Base-by-base conservation (phyloP, 345 rosid species). In the Rubroshorea leprosula region DNA sequence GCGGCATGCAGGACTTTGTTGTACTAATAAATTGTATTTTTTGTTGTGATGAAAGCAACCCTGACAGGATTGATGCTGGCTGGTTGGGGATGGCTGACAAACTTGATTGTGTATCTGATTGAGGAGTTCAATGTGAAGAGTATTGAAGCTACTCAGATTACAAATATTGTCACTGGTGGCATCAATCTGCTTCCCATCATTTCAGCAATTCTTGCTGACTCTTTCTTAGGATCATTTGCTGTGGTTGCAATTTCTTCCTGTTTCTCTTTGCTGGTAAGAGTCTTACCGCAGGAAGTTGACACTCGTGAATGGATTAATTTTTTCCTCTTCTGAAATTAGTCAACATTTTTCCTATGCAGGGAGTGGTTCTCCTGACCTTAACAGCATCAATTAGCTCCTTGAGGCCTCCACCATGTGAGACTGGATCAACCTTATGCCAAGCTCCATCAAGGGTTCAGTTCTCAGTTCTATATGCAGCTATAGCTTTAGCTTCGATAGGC, bases 81-180 rank as follows among this genome's bases (percentile, higher is more conserved):
- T 58, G 39, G 51, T 31, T 54, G 65, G 47, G 70, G 64, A 51
- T 59, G 64, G 70, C 11, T 53, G 41, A 20, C 55, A 35, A 67
- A 67, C 44, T 48, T 67, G 49, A 24, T 67, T 27, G 73, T 75
- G 49, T 75, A 51, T 62, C 43, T 75, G 55, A 75, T 71, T 5
- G 41, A 75, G 54, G 65, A 59, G 22, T 67, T 67, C 70, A 54
- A 67, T 19, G 54, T 67, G 2, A 29, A 53, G 27, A 67, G 59
- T 60, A 48, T 67, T 22, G 55, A 53, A 7, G 64, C 70, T 8
- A 41, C 70, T 59, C 70, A 67, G 64, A 67, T 59, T 35, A 15
- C 49, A 3, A 67, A 67, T 17, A 54, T 59, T 1, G 55, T 67
- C 17, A 51, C 35, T 43, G 71, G 61, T 41, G 38, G 57, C 38